Evolutionary conservation across 2,329 filamentous ascomycete species (phyloP).

Genomic region (Cercospora beticola): DNA sequence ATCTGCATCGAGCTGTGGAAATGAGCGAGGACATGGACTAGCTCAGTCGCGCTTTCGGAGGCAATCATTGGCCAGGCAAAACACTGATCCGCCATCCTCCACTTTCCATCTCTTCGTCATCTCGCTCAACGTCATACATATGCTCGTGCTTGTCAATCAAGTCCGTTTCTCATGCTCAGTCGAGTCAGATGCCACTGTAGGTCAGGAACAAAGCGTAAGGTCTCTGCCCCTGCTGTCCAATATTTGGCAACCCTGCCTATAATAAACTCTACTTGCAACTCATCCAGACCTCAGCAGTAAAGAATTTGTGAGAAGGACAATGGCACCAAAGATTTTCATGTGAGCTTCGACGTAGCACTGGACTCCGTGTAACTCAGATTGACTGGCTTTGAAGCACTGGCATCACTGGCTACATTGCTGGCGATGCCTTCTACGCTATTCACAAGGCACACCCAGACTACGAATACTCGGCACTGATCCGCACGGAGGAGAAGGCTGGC

Average conservation of each 20-base stretch:
- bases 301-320: slow-evolving; percentile 1
- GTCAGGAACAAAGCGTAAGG: not conserved
- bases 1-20: not conserved
- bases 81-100: not conserved
- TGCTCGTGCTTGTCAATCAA: slow-evolving; percentile 8
- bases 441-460: slow-evolving; percentile 51
- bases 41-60: not conserved
- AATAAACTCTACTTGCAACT: slow-evolving; percentile 15
- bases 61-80: not conserved
- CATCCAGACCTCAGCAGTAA: slow-evolving; percentile 7
- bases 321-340: slow-evolving; percentile 36
- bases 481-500: slow-evolving; percentile 52
- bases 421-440: slow-evolving; percentile 48
- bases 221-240: slow-evolving; percentile 1
- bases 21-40: not conserved
- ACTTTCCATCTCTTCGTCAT: slow-evolving; percentile 3
- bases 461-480: slow-evolving; percentile 50
- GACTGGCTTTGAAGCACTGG: slow-evolving; percentile 29
- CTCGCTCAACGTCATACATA: slow-evolving; percentile 1
- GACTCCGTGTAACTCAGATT: not conserved
- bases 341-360: slow-evolving; percentile 16
- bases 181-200: slow-evolving; percentile 6
- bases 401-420: slow-evolving; percentile 46
- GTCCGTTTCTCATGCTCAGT: not conserved
- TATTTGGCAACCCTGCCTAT: slow-evolving; percentile 8